phyloP scores from a whole-genome alignment of 352 stramenopile species.

The Thraustotheca clavata region DNA sequence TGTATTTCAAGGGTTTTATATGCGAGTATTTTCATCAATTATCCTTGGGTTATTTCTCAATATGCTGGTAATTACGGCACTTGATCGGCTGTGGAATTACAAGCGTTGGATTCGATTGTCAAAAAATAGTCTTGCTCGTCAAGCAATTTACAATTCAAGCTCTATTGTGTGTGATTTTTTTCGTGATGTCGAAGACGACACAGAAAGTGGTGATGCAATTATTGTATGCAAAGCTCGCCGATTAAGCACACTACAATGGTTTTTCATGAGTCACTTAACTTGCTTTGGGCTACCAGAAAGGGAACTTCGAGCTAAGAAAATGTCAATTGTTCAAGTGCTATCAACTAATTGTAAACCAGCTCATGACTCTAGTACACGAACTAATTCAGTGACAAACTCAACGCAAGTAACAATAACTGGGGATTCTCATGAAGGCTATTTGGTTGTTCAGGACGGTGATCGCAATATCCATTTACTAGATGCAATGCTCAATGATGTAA shows the following conservation, averaged over 20 bases:
- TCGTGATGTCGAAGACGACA: not conserved
- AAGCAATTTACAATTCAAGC: conserved; percentile 18
- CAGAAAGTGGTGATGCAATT: not conserved
- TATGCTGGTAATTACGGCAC: not conserved
- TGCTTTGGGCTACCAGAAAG: conserved; percentile 19
- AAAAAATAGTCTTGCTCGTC: conserved; percentile 5
- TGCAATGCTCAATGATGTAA: conserved; percentile 10
- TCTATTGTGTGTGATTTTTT: conserved; percentile 18
- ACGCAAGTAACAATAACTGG: not conserved
- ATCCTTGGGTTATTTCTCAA: conserved; percentile 1
- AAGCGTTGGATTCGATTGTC: not conserved
- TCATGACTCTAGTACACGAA: not conserved
- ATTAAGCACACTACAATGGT: conserved; percentile 18
- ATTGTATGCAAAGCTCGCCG: not conserved
- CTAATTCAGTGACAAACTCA: not conserved
- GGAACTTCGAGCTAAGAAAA: not conserved
- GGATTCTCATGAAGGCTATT: not conserved
- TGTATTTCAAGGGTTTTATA: conserved; percentile 4
- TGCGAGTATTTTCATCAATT: not conserved
- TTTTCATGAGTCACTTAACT: conserved; percentile 12
- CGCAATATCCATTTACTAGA: conserved; percentile 2
- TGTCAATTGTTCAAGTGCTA: not conserved
- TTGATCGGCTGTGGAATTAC: conserved; percentile 2
- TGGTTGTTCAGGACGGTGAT: conserved; percentile 10
- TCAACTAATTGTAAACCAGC: no score